A percentile compares a stretch with the other conserved stretches of the same genome.
phyloP scores from a whole-genome alignment of 2,329 filamentous ascomycete genomes.

The Exophiala lecanii-corni region DNA sequence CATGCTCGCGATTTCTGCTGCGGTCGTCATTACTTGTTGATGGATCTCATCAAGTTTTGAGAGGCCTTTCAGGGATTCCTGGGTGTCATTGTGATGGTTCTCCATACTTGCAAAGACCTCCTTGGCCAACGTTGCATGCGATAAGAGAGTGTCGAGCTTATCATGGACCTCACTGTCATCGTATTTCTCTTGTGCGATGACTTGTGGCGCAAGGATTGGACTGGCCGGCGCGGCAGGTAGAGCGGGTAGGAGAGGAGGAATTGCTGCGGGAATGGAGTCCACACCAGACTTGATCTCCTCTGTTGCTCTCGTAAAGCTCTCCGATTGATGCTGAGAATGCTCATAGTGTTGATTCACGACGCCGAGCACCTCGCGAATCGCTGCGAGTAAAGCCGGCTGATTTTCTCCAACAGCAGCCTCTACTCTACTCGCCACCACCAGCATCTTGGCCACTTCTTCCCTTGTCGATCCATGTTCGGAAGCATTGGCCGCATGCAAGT shows the following conservation, averaged over 20 bases:
- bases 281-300: conserved; percentile 57
- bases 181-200: conserved; percentile 45
- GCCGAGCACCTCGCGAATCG: conserved; percentile 77
- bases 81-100: conserved; percentile 60
- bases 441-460: conserved; percentile 71
- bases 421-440: conserved; percentile 67
- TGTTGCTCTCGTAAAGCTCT: conserved; percentile 69
- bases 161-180: conserved; percentile 60
- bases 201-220: conserved; percentile 26
- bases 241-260: conserved; percentile 55
- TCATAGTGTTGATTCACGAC: conserved; percentile 84
- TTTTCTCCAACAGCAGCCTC: conserved; percentile 76
- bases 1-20: conserved; percentile 78
- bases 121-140: conserved; percentile 30
- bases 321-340: conserved; percentile 84
- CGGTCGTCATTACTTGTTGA: conserved; percentile 76
- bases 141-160: conserved; percentile 48
- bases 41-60: conserved; percentile 85
- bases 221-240: conserved; percentile 34
- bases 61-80: conserved; percentile 68
- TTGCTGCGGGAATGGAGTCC: conserved; percentile 46
- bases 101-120: conserved; percentile 51
- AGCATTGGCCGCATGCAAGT: conserved; percentile 65
- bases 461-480: conserved; percentile 77
- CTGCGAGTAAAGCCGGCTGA: conserved; percentile 81